phyloP scores from a whole-genome alignment of 768 basidiomycete genomes.

The Hysterangium stoloniferum region DNA sequence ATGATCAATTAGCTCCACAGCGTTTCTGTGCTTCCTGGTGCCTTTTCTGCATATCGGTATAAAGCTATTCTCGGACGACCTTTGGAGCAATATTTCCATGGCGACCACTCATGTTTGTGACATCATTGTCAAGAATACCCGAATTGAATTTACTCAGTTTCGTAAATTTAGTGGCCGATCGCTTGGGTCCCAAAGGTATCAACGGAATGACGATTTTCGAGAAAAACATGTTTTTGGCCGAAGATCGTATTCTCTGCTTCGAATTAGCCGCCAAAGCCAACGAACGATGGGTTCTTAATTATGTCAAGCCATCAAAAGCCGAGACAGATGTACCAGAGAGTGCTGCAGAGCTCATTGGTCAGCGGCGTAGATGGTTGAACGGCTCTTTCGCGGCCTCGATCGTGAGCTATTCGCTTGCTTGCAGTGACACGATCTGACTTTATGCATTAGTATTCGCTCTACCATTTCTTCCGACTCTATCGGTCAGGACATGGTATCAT shows the following conservation, averaged over 20 bases:
- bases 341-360: constrained; percentile 89
- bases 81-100: constrained; percentile 39
- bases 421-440: background rate
- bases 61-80: constrained; percentile 87
- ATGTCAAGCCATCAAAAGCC: constrained; percentile 93
- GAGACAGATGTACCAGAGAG: constrained; percentile 94
- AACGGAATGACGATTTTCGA: constrained; percentile 97
- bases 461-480: constrained; percentile 89
- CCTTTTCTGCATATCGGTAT: constrained; percentile 94
- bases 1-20: constrained; percentile 9
- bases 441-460: constrained; percentile 65
- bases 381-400: constrained; percentile 92
- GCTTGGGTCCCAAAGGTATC: constrained; percentile 88
- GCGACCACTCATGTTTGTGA: constrained; percentile 28
- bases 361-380: constrained; percentile 94
- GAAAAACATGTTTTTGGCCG: constrained; percentile 87
- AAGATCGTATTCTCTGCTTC: constrained; percentile 96
- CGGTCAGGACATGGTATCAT: constrained; percentile 78
- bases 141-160: background rate
- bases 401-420: constrained; percentile 35
- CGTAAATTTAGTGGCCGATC: constrained; percentile 53
- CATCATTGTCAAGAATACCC: background rate
- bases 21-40: constrained; percentile 90
- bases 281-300: constrained; percentile 83
- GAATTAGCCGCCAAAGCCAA: constrained; percentile 88